phyloP scores from a whole-genome alignment of 768 basidiomycete species.

The Psilocybe subaeruginosa region DNA sequence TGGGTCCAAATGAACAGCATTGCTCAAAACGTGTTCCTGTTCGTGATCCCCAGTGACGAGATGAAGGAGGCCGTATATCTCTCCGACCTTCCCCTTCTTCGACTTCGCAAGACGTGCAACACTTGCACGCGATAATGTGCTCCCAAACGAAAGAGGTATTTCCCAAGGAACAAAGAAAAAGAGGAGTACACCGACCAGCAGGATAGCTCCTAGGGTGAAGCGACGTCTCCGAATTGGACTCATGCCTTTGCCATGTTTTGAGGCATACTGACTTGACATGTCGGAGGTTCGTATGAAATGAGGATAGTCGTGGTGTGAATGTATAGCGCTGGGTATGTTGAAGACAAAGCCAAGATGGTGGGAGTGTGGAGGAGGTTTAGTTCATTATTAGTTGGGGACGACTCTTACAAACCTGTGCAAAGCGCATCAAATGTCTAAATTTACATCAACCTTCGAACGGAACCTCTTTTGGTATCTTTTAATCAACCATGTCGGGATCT shows the following conservation, averaged over 20 bases:
- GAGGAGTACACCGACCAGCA: constrained; percentile 37
- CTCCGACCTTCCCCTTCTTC: constrained; percentile 41
- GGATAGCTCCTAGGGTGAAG: constrained; percentile 39
- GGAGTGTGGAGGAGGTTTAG: not conserved
- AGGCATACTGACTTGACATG: constrained; percentile 19
- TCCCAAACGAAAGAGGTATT: constrained; percentile 37
- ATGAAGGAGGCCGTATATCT: constrained; percentile 74
- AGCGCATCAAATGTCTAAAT: not conserved
- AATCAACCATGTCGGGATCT: not conserved
- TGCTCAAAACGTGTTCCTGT: constrained; percentile 41
- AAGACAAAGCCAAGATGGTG: not conserved
- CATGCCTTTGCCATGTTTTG: constrained; percentile 14
- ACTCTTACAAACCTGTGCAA: not conserved
- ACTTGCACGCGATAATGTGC: constrained; percentile 41
- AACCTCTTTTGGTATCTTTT: not conserved
- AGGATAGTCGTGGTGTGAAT: not conserved
- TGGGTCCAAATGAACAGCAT: constrained; percentile 45
- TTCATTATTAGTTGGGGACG: too few species aligned
- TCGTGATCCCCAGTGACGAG: constrained; percentile 56
- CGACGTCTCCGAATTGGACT: constrained; percentile 46
- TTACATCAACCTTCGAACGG: not conserved
- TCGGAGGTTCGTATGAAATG: not conserved
- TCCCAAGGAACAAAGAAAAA: constrained; percentile 49
- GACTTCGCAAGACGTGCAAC: constrained; percentile 40
- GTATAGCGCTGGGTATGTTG: not conserved